Percentiles rank a stretch among this genome's conserved stretches.
Conservation (phyloP, 306 rosid species). For the Vigna mungo region DNA sequence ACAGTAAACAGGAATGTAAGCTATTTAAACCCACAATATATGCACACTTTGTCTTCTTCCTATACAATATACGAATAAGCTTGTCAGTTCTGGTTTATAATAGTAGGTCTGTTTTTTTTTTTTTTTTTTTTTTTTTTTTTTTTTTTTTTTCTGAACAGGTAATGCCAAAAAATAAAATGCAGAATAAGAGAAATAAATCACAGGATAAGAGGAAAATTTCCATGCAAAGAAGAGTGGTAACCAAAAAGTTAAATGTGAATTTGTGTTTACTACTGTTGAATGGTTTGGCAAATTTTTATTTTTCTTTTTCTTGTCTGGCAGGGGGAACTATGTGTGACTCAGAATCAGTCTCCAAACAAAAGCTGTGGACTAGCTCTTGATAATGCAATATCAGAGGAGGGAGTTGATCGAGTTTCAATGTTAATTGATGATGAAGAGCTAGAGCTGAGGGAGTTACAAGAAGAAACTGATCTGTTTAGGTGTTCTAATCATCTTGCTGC, state of each 20-base stretch:
- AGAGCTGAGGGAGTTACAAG: slow-evolving; percentile 77
- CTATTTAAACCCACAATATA: slow-evolving; percentile 30
- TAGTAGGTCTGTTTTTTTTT: slow-evolving; percentile 38
- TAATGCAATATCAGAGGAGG: slow-evolving; percentile 55
- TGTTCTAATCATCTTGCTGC: slow-evolving; percentile 70
- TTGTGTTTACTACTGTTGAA: slow-evolving; percentile 35
- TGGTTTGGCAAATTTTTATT: slow-evolving; percentile 37
- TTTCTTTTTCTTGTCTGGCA: slow-evolving; percentile 52
- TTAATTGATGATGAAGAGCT: slow-evolving; percentile 92
- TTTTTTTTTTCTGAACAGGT: slow-evolving; percentile 63
- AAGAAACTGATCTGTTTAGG: slow-evolving; percentile 51
- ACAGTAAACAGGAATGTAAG: slow-evolving; percentile 57
- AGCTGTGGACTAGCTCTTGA: slow-evolving; percentile 78
- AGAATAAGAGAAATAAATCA: slow-evolving; percentile 58
- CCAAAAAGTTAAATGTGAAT: slow-evolving; percentile 14
- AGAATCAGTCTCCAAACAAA: slow-evolving; percentile 49
- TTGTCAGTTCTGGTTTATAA: slow-evolving; percentile 26
- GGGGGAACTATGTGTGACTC: slow-evolving; percentile 57
- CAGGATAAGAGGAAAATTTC: slow-evolving; percentile 67
- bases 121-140: slow-evolving; percentile 38
- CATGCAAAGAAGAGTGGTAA: slow-evolving; percentile 65
- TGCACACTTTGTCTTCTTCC: slow-evolving; percentile 33
- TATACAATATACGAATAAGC: slow-evolving; percentile 30
- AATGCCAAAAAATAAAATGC: slow-evolving; percentile 54
- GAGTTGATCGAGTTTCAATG: slow-evolving; percentile 55